Conservation (phyloP, 2,329 filamentous ascomycete genomes). For the Beauveria pseudobassiana region DNA sequence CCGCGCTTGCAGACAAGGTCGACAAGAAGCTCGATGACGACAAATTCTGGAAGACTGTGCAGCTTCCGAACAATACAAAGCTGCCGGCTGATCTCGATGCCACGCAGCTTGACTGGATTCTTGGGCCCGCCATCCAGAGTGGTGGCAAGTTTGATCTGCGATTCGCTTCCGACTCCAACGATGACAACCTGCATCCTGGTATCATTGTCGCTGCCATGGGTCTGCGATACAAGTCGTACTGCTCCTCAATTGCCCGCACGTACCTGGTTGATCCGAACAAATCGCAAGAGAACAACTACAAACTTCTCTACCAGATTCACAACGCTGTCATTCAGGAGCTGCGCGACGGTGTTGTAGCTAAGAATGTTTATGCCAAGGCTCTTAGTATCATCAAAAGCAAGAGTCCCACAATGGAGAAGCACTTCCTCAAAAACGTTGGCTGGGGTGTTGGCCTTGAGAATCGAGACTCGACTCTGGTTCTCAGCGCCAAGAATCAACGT, state of each 20-base stretch:
- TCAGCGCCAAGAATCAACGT: constrained; percentile 81
- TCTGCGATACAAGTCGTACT: constrained; percentile 92
- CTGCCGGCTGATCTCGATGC: constrained; percentile 82
- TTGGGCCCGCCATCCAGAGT: constrained; percentile 86
- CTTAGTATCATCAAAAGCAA: constrained; percentile 72
- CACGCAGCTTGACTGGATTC: constrained; percentile 85
- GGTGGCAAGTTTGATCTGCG: constrained; percentile 92
- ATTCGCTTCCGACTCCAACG: constrained; percentile 69
- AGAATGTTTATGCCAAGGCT: constrained; percentile 89
- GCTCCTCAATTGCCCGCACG: constrained; percentile 83
- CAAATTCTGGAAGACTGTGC: constrained; percentile 83
- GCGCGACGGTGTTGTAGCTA: constrained; percentile 75
- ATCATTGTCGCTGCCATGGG: constrained; percentile 91
- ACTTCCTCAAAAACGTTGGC: constrained; percentile 89
- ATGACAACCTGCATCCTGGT: constrained; percentile 77
- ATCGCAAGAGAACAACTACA: constrained; percentile 89
- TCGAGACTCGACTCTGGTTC: constrained; percentile 70
- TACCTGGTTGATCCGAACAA: constrained; percentile 98
- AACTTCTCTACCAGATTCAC: constrained; percentile 76
- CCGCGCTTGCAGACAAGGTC: constrained; percentile 75
- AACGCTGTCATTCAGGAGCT: constrained; percentile 87
- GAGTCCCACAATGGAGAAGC: constrained; percentile 90
- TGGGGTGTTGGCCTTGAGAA: constrained; percentile 90
- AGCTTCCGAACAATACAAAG: constrained; percentile 63
- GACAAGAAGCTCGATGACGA: constrained; percentile 85